Percentiles rank a stretch among this genome's conserved stretches.
phyloP scores from a whole-genome alignment of 345 rosid genomes.

The Moricandia arvensis region DNA sequence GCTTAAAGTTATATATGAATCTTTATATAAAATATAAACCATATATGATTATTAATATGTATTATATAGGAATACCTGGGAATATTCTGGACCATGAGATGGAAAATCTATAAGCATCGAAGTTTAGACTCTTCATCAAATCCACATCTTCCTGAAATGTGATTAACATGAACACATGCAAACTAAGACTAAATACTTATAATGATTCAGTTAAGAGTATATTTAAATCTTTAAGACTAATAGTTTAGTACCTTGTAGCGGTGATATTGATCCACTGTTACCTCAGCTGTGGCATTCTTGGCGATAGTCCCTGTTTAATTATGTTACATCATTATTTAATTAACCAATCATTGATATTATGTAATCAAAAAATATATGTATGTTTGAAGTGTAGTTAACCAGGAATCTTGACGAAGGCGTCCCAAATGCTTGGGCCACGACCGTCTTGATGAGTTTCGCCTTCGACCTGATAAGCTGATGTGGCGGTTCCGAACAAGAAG shows the following conservation, averaged over 20 bases:
- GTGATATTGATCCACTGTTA: conserved; percentile 88
- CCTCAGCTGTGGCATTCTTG: conserved; percentile 66
- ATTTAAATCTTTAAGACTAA: background rate
- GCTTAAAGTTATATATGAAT: background rate
- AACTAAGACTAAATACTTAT: background rate
- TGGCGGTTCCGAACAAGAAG: conserved; percentile 85
- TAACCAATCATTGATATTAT: background rate
- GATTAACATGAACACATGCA: background rate
- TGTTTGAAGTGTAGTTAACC: conserved; percentile 40
- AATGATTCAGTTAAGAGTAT: background rate
- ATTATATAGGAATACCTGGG: conserved; percentile 52
- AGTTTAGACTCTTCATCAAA: conserved; percentile 71
- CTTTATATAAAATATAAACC: background rate
- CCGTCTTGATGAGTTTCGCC: conserved; percentile 87
- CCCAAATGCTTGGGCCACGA: conserved; percentile 99
- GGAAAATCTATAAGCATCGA: conserved; percentile 94
- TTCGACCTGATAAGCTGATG: conserved; percentile 96
- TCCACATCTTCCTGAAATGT: conserved; percentile 69
- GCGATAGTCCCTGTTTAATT: conserved; percentile 60
- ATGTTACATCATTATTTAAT: background rate
- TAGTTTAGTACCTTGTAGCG: conserved; percentile 82
- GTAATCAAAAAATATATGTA: background rate
- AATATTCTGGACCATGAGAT: conserved; percentile 99
- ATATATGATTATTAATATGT: background rate
- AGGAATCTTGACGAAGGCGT: conserved; percentile 68